Percentiles rank a stretch among this genome's conserved stretches.
These are phyloP conservation scores for Ramichloridium luteum DNA, from an alignment of 2,329 filamentous ascomycete genomes.

Conservation along the genomic window DNA sequence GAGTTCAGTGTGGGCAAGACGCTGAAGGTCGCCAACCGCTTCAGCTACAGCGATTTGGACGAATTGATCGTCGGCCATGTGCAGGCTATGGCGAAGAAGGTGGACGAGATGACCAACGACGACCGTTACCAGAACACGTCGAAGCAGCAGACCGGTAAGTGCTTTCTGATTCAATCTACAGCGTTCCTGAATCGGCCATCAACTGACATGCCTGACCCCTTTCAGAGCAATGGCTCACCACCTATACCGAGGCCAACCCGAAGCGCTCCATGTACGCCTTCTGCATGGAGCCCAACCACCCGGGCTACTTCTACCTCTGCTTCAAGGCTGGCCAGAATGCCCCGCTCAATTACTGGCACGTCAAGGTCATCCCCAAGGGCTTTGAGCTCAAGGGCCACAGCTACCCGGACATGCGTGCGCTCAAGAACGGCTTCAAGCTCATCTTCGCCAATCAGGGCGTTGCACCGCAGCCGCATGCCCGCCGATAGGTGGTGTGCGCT, in stretches of 20 bases:
- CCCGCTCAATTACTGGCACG: conserved; percentile 63
- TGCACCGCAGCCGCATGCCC: conserved; percentile 12
- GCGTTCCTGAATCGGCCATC: not conserved
- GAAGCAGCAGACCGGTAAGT: conserved; percentile 72
- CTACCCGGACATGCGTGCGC: conserved; percentile 86
- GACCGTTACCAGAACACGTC: conserved; percentile 85
- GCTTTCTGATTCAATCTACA: conserved; percentile 4
- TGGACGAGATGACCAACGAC: conserved; percentile 87
- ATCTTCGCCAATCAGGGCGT: conserved; percentile 43
- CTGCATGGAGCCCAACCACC: conserved; percentile 82
- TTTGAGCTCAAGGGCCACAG: conserved; percentile 80
- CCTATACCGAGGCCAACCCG: conserved; percentile 92
- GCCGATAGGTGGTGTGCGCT: conserved; percentile 7
- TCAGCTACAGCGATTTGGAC: conserved; percentile 89
- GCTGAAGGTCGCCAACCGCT: conserved; percentile 75
- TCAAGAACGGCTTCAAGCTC: conserved; percentile 96
- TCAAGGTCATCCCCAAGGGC: conserved; percentile 84
- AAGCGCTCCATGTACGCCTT: conserved; percentile 89
- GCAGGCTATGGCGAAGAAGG: conserved; percentile 94
- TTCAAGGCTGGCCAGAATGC: conserved; percentile 82
- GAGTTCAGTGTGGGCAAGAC: conserved; percentile 86
- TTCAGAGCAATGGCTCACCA: conserved; percentile 85
- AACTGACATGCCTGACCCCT: conserved; percentile 1
- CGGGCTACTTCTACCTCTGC: conserved; percentile 89
- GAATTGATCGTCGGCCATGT: conserved; percentile 95